phyloP scores from a whole-genome alignment of 106 monocot genomes.

The Dioscorea dumetorum region DNA sequence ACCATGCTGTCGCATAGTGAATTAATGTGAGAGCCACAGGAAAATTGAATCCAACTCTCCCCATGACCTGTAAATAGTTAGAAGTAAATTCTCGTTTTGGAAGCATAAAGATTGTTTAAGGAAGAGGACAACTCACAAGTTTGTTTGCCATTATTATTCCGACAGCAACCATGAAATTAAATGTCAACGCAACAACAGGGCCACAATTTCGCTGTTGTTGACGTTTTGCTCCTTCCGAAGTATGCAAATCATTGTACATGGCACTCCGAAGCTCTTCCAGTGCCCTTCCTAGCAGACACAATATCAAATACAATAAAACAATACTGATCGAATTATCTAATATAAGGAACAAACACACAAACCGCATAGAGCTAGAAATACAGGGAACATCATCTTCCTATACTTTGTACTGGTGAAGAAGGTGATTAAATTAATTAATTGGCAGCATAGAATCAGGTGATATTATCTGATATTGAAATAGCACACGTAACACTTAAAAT shows the following conservation, averaged over 20 bases:
- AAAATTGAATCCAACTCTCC: conserved; percentile 87
- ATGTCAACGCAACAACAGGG: conserved; percentile 69
- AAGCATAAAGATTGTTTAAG: neutral
- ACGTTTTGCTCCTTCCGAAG: conserved; percentile 83
- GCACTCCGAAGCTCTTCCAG: conserved; percentile 69
- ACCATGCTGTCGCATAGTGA: conserved; percentile 78
- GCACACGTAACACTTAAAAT: too few relatives aligned
- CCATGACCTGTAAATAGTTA: conserved; percentile 61
- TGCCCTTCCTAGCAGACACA: conserved; percentile 47
- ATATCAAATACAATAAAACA: neutral
- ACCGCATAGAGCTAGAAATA: neutral
- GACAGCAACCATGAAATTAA: conserved; percentile 85
- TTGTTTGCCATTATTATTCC: conserved; percentile 96
- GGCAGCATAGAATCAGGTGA: too few relatives aligned
- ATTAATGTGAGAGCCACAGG: conserved; percentile 84
- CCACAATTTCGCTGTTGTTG: conserved; percentile 79
- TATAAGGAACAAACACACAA: neutral
- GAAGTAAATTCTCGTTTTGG: too few relatives aligned
- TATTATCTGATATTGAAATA: too few relatives aligned
- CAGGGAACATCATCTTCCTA: neutral
- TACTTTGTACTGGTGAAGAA: too few relatives aligned
- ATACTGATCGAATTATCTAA: neutral
- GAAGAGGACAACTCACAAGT: conserved; percentile 40
- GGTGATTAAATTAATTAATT: too few relatives aligned
- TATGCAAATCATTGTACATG: conserved; percentile 72